These are phyloP conservation scores for Saprolegnia parasitica DNA, from an alignment of 352 stramenopile genomes.

Conservation along the genomic window DNA sequence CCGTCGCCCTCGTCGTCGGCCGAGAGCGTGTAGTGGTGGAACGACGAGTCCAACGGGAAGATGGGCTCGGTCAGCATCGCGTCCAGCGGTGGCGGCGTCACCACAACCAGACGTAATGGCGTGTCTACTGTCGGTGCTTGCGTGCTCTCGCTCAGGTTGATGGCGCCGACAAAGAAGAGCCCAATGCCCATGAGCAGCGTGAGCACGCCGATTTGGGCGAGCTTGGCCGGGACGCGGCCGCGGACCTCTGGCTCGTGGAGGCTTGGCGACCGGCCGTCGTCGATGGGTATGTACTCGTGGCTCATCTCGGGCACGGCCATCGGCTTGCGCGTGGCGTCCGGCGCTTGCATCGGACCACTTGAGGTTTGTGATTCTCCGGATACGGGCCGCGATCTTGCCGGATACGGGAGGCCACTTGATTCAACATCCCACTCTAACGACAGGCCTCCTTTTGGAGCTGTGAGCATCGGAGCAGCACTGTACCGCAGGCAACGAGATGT, in stretches of 20 bases:
- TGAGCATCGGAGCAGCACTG: no score
- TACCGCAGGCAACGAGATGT: no score
- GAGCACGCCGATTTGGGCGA: background rate
- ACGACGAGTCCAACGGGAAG: constrained; percentile 22
- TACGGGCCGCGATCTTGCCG: background rate
- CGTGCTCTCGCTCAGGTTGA: background rate
- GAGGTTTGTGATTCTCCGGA: background rate
- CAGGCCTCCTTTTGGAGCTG: no score
- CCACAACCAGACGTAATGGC: background rate
- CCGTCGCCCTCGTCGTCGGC: constrained; percentile 21
- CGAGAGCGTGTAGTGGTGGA: constrained; percentile 21
- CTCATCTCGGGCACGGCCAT: background rate
- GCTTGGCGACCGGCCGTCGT: background rate
- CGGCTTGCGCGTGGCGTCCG: background rate
- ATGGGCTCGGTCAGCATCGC: background rate
- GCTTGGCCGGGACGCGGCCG: background rate
- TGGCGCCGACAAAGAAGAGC: background rate
- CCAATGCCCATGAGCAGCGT: background rate
- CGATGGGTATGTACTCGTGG: background rate
- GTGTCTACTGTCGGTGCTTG: background rate
- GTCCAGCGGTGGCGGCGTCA: background rate
- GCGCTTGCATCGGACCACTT: background rate
- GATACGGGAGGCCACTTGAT: background rate
- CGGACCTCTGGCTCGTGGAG: background rate
- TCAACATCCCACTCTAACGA: background rate